Base-by-base conservation (phyloP, 1,284 basidiomycete genomes). In the Phellopilus nigrolimitatus region DNA sequence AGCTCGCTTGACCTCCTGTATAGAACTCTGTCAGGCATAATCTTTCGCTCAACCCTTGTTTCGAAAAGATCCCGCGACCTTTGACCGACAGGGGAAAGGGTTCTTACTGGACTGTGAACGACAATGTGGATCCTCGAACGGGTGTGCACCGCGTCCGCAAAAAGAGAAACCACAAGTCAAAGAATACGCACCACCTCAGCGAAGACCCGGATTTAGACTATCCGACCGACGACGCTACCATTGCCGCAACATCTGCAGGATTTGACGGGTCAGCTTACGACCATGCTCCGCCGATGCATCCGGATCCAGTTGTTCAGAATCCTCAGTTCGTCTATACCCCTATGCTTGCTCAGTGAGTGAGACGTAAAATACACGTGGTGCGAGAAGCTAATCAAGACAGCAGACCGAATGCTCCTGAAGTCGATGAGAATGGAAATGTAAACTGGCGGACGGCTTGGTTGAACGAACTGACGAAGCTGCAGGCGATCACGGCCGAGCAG, bases 1-100 rank as follows among this genome's bases (percentile, higher is more conserved):
- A 30, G 21, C 44, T 28, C 13, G 13, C 17, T 36, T 22, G 10
- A 21, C 28, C 42, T 43, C 22, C 19, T 19, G 39, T 31, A n/a
- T 45, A 97, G 85, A 95, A 95, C 67, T 95, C 93, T 36, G 92
- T 97, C 59, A 84, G 93, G 43, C 93, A 95, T 70, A 95, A 95
- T 61, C 77, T 97, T 17, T 94, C 91, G 6, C 77, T 95, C 56
- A 95, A 95, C 65, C 91, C 92, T 56, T 94, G 91, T 61, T 95
- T 95, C 65, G 85, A 93, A 66, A 94, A 94, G 67, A 88, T 94
- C 9, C 83, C 91, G 1, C 82, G 91, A 15, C 90, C 91, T 12
- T 75, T 92, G 49, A 91, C 91, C 13, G 91, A 94, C 61, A 82
- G 88, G 49, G 88, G 88, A 45, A 91, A 91, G 62, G 88, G 88